Base-by-base conservation (phyloP, 1,284 basidiomycete species). In the Marasmius fiardii region DNA sequence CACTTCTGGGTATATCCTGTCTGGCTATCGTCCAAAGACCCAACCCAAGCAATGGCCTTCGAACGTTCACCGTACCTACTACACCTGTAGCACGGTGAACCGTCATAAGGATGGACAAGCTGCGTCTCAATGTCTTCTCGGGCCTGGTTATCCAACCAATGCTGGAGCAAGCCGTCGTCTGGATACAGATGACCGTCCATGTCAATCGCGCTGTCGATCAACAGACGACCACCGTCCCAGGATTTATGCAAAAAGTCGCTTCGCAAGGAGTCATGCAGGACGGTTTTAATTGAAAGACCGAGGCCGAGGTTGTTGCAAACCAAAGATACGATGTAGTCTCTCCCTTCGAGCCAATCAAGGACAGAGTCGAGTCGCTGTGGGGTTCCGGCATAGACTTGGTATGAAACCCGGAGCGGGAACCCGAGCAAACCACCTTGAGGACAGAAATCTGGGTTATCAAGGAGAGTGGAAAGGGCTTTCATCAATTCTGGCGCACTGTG, bases 351-450 rank as follows among this genome's bases (percentile, higher is more conserved):
- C 1, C 11, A 6, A 6, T 20, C 11, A 1, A 41, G 20, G n/a
- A 41, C n/a, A 7, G 2, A 8, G 16, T 41, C n/a, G 16, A 3
- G 39, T 4, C 28, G 4, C 10, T 10, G 5, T 31, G 5, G 5
- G 28, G 5, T 31, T 31, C 39, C 39, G 2, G n/a, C 12, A 14
- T n/a, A 24, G 31, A 55, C 43, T 2, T 68, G 62, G 55, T 73
- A 74, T 14, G 59, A 54, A 58, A 72, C 64, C 8, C 54, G 48
- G 16, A 74, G 58, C 23, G 67, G 67, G 45, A 73, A 74, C 0
- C 67, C 73, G 6, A 78, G 64, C 8, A 52, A 43, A 2, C 71
- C 72, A 10, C 73, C 73, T 16, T 41, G 11, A 18, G 39, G 39
- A 16, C 11, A 7, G 39, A 41, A 41, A 2, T 41, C 7, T 7